Evolutionary conservation across 2,329 filamentous ascomycete species (phyloP).

Genomic region (Xylariaceae sp.): DNA sequence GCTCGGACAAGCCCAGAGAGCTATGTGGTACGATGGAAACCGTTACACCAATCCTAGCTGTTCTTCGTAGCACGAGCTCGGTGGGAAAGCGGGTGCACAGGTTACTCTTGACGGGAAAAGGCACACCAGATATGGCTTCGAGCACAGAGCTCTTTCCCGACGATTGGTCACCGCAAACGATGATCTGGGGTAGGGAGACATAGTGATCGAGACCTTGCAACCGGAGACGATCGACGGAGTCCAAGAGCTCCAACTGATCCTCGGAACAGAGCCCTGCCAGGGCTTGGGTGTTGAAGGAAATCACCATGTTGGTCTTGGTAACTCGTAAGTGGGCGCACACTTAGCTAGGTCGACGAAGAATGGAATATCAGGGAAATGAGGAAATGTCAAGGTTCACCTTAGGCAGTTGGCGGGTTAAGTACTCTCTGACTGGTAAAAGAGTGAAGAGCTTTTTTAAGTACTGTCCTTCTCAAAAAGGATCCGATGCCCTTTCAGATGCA

Average conservation of each 20-base stretch:
- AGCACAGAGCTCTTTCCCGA: constrained; percentile 71
- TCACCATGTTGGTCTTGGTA: constrained; percentile 36
- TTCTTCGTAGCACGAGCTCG: constrained; percentile 63
- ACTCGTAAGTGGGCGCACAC: no score
- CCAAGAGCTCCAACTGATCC: constrained; percentile 48
- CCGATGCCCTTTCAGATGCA: no score
- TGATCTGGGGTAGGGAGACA: constrained; percentile 54
- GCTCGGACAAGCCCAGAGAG: constrained; percentile 37
- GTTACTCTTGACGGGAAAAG: constrained; percentile 64
- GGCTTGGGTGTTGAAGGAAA: constrained; percentile 33
- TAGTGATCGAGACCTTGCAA: constrained; percentile 46
- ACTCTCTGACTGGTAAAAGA: no score
- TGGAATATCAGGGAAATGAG: no score
- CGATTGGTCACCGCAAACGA: constrained; percentile 68
- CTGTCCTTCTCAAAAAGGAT: no score
- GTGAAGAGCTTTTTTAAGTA: no score
- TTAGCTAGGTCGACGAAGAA: no score
- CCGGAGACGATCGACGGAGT: constrained; percentile 49
- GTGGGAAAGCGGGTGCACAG: constrained; percentile 70
- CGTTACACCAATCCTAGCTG: constrained; percentile 42
- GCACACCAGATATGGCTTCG: constrained; percentile 67
- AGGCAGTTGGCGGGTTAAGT: no score
- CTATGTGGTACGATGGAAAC: constrained; percentile 48
- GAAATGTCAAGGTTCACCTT: no score
- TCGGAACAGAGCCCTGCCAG: constrained; percentile 37